These are phyloP conservation scores for Lactarius trivialis DNA, from an alignment of 768 basidiomycete species.

Conservation along the genomic window DNA sequence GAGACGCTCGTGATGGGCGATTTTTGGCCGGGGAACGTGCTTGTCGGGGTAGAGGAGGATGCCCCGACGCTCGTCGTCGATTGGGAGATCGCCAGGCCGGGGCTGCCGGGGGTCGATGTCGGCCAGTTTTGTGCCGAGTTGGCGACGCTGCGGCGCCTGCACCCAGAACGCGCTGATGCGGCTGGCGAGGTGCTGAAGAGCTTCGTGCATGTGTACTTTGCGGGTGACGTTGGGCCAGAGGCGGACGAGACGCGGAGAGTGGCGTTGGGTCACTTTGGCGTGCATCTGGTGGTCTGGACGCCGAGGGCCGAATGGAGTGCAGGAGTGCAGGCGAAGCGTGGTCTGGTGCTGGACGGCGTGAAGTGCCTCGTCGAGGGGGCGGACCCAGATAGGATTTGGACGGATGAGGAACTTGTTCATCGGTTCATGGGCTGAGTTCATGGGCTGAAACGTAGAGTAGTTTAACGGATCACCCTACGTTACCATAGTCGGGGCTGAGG, in stretches of 20 bases:
- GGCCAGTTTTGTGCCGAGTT: slow-evolving; percentile 63
- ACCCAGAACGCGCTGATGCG: slow-evolving; percentile 35
- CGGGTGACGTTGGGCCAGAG: slow-evolving; percentile 20
- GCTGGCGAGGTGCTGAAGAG: slow-evolving; percentile 34
- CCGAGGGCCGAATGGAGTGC: slow-evolving; percentile 45
- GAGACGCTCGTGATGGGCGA: slow-evolving; percentile 49
- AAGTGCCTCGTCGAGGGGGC: slow-evolving; percentile 32
- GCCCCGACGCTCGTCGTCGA: slow-evolving; percentile 43
- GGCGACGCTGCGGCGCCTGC: slow-evolving; percentile 42
- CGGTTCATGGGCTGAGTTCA: slow-evolving; percentile 8
- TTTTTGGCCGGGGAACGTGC: slow-evolving; percentile 67
- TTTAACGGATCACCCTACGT: neutral
- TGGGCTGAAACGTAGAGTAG: neutral
- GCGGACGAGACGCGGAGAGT: slow-evolving; percentile 31
- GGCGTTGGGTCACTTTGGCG: slow-evolving; percentile 45
- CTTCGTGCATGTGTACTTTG: slow-evolving; percentile 44
- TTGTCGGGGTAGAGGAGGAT: slow-evolving; percentile 35
- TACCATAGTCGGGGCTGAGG: neutral
- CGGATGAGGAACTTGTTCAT: slow-evolving; percentile 12
- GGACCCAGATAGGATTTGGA: slow-evolving; percentile 12
- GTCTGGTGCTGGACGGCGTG: slow-evolving; percentile 46
- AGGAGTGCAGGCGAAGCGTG: slow-evolving; percentile 39
- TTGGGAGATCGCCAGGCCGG: slow-evolving; percentile 58
- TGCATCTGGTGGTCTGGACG: slow-evolving; percentile 48
- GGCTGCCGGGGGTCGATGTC: slow-evolving; percentile 51